Evolutionary conservation across 2,329 filamentous ascomycete genomes (phyloP), one percentile per base, ranked within the genome.

Genomic region (Trichophyton rubrum): DNA sequence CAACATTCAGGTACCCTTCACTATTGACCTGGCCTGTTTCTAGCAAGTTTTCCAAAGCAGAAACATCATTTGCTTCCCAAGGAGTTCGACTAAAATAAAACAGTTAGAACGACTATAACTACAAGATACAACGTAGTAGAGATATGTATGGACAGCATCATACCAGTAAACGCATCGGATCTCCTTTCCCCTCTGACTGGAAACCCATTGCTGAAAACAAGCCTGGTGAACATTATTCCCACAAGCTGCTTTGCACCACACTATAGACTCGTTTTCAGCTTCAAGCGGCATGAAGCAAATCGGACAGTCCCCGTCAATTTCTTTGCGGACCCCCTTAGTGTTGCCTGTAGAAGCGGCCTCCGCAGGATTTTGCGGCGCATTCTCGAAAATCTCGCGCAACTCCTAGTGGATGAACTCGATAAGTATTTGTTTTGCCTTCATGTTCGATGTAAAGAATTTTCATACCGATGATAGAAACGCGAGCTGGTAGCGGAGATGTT

Each of bases 151-250:
- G 27, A 3, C 11, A 38, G 33, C 33, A 38, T 11, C 72, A 60
- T 64, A 77, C 75, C 77, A 79, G 64, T 77, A 77, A 15, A 78
- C 74, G 60, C 77, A 79, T 49, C 70, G 67, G 9, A 78, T 71
- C 53, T 60, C 49, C 13, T 60, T 60, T 1, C 67, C 63, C 1
- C 66, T 66, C 38, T 71, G 68, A 11, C 69, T 73, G 11, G 69
- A 68, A 9, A 71, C 73, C 82, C 82, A 85, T 62, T 78, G 74
- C 60, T 79, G 69, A 68, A 85, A 84, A 65, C 82, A 85, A 1
- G 69, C 66, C 62, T 78, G 77, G 68, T 85, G 82, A n/a, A 85
- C 72, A 65, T 85, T 85, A 69, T 85, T 84, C 17, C 83, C 83
- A 65, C 84, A 86, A 2, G 79, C 75, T 0, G 78, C 78, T 66